phyloP scores from a whole-genome alignment of 306 rosid genomes.

The Rosa persica region DNA sequence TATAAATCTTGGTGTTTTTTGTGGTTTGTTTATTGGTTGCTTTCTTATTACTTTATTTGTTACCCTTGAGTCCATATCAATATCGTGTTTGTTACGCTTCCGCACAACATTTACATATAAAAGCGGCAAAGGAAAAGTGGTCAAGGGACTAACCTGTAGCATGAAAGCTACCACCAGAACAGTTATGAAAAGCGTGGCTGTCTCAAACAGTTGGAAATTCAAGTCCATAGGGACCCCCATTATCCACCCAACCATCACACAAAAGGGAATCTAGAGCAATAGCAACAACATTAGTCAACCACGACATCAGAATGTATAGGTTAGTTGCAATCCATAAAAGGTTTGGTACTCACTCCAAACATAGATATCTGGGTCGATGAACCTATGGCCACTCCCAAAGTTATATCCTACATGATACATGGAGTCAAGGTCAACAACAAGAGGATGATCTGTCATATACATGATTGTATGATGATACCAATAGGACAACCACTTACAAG shows the following conservation, averaged over 20 bases:
- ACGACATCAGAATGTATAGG: not conserved
- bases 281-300: constrained; percentile 1
- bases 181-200: constrained; percentile 66
- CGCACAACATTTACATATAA: not conserved
- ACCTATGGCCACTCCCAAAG: constrained; percentile 89
- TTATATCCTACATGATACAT: constrained; percentile 58
- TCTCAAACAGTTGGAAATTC: constrained; percentile 86
- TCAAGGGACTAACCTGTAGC: constrained; percentile 65
- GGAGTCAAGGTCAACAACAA: constrained; percentile 6
- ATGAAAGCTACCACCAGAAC: constrained; percentile 81
- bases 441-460: constrained; percentile 2
- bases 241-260: constrained; percentile 75
- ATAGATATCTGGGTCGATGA: constrained; percentile 85
- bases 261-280: constrained; percentile 76
- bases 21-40: too few relatives aligned
- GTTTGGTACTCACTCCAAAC: constrained; percentile 62
- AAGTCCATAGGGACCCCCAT: constrained; percentile 71
- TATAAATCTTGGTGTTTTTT: too few relatives aligned
- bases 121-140: not conserved
- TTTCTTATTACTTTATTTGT: too few relatives aligned
- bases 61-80: too few relatives aligned
- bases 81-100: too few relatives aligned
- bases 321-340: not conserved
- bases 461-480: constrained; percentile 2
- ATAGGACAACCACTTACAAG: constrained; percentile 44